Evolutionary conservation across 139 green algal species (phyloP), one percentile per base, ranked within the genome.

Genomic region (Ostreobium quekettii): DNA sequence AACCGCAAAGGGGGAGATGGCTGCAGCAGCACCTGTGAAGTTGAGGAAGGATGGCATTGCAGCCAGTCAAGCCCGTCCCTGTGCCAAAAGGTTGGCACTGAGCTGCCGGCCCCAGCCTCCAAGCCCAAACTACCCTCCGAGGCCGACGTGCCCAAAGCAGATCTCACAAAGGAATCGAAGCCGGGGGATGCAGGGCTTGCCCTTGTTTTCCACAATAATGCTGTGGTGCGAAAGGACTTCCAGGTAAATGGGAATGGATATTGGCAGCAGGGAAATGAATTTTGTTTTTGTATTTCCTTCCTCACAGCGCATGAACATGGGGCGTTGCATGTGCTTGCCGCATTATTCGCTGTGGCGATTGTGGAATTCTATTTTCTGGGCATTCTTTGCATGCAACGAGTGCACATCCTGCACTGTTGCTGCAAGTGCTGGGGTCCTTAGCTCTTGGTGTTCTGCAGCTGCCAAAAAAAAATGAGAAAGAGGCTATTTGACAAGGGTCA

Each of bases 181-280:
- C 76, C 86, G 0, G 86, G 86, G 0, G 78, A 77, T 15, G 85
- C 86, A 8, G 86, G 86, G 0, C 87, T 93, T 56, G 85, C 85
- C 1, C 49, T 95, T 49, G 66, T 90, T 53, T 93, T 93, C 39
- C 49, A 79, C 11, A 84, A 95, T 63, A 85, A 92, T 59, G 69
- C 85, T 3, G 53, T 93, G 19, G 62, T 91, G 7, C 82, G 89
- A 29, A 84, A 80, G n/a, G 70, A 85, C 28, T 90, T 95, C 71
- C 80, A 84, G 76, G 85, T 84, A 31, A 35, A 57, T 32, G 35
- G 39, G 36, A 31, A 58, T 30, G 37, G 15, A 33, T 7, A 58
- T 4, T 42, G 31, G 15, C 37, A 58, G 37, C 2, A 24, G 1
- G 6, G 31, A 22, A 11, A 53, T 11, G 11, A 19, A 11, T 53